phyloP scores from a whole-genome alignment of 1,284 basidiomycete genomes.

The Cutaneotrichosporon cavernicola region DNA sequence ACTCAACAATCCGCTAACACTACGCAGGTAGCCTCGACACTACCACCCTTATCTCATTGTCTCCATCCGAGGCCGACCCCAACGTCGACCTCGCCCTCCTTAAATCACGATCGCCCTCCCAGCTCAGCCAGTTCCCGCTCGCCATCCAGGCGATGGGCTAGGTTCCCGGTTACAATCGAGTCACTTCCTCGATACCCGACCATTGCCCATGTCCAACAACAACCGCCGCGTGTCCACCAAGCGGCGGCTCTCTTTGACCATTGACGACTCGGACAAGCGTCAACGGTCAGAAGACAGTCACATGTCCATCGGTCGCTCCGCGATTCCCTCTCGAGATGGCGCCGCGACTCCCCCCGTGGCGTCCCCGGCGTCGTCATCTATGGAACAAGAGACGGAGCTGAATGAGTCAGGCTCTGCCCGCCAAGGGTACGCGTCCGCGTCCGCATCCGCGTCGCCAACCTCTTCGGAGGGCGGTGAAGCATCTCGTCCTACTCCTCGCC shows the following conservation, averaged over 20 bases:
- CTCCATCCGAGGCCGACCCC: slow-evolving; percentile 6
- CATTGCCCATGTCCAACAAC: slow-evolving; percentile 13
- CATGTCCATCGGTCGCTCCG: slow-evolving; percentile 7
- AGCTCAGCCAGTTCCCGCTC: slow-evolving; percentile 11
- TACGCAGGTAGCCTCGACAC: not conserved
- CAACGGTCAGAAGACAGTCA: slow-evolving; percentile 9
- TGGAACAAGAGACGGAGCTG: not conserved
- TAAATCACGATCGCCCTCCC: slow-evolving; percentile 10
- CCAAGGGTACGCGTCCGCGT: not conserved
- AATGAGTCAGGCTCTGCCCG: slow-evolving; percentile 3
- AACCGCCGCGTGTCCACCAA: slow-evolving; percentile 13
- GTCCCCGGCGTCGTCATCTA: not conserved
- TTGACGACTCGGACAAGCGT: slow-evolving; percentile 18
- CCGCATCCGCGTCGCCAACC: not conserved
- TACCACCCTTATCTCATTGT: slow-evolving; percentile 2
- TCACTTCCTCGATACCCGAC: slow-evolving; percentile 7
- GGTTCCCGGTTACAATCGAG: slow-evolving; percentile 5
- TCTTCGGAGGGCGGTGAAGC: slow-evolving; percentile 4
- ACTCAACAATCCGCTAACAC: not conserved
- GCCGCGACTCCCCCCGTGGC: not conserved
- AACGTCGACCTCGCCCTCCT: slow-evolving; percentile 3
- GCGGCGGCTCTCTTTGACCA: slow-evolving; percentile 18
- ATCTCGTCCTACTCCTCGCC: slow-evolving; percentile 4
- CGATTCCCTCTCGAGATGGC: not conserved
- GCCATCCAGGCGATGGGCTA: slow-evolving; percentile 18